Conservation (phyloP, 257 asterid species). For the Capsicum baccatum region DNA sequence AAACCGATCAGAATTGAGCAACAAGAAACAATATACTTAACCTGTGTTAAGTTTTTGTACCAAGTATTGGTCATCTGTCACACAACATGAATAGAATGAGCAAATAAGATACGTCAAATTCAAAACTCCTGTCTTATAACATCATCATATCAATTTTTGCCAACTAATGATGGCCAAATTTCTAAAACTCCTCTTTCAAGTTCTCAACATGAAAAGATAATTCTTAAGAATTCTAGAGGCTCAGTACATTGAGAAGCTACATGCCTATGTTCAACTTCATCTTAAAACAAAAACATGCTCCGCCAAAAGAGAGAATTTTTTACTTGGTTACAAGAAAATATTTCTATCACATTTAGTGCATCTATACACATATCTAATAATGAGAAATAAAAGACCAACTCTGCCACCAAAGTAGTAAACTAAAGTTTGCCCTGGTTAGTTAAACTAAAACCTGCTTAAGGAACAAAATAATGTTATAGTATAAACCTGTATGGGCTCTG, state of each 20-base stretch:
- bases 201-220: not conserved
- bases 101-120: not conserved
- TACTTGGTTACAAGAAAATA: not conserved
- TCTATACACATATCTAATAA: not conserved
- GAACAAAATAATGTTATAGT: not conserved
- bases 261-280: slow-evolving; percentile 9
- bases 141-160: not conserved
- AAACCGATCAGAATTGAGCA: slow-evolving; percentile 27
- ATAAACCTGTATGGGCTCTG: slow-evolving; percentile 66
- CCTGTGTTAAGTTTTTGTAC: not conserved
- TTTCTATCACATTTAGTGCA: not conserved
- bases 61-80: slow-evolving; percentile 16
- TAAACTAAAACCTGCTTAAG: slow-evolving; percentile 13
- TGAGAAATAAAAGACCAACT: not conserved
- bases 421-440: not conserved
- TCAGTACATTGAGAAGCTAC: slow-evolving; percentile 21
- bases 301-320: not conserved
- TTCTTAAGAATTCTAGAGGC: not conserved
- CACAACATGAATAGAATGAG: not conserved
- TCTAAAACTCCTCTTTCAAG: not conserved
- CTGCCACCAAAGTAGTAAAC: not conserved
- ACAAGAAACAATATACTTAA: not conserved
- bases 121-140: slow-evolving; percentile 9
- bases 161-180: slow-evolving; percentile 16
- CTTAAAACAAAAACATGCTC: slow-evolving; percentile 15